Percentiles rank a stretch among this genome's conserved stretches.
These are phyloP conservation scores for Fusarium sp. DNA, from an alignment of 2,329 filamentous ascomycete species.

Conservation along the genomic window DNA sequence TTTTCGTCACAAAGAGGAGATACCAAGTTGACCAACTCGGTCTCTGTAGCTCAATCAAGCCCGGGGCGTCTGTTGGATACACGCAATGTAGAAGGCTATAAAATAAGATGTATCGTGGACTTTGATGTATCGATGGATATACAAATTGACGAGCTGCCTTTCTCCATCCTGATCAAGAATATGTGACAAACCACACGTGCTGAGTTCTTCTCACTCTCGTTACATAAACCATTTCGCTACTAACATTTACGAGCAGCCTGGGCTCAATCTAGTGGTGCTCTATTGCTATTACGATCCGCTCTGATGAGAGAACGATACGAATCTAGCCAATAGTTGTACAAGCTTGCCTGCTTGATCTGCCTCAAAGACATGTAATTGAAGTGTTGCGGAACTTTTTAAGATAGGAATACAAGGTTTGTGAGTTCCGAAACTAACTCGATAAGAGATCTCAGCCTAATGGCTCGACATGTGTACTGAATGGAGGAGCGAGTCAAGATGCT, in stretches of 20 bases:
- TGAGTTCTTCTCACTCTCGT: background rate
- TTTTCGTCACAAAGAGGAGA: background rate
- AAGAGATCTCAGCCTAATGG: background rate
- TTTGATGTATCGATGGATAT: background rate
- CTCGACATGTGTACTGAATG: background rate
- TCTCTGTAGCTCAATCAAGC: no score
- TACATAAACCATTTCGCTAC: background rate
- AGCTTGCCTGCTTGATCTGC: background rate
- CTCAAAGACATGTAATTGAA: background rate
- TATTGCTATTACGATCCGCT: background rate
- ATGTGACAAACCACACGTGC: background rate
- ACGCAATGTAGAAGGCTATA: background rate
- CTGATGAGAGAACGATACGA: background rate
- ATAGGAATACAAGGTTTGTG: background rate
- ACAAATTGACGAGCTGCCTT: no score
- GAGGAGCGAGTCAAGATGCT: slow-evolving; percentile 15
- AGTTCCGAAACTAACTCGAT: background rate
- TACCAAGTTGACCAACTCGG: background rate
- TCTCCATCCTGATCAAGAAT: background rate
- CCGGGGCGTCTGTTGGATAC: background rate
- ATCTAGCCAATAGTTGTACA: background rate
- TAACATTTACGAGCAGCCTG: background rate
- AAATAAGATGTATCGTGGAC: background rate
- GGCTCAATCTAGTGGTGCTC: background rate
- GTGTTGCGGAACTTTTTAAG: no score